Evolutionary conservation across 1,284 basidiomycete species (phyloP), one percentile per base, ranked within the genome.

Genomic region (Ustilago loliicola): DNA sequence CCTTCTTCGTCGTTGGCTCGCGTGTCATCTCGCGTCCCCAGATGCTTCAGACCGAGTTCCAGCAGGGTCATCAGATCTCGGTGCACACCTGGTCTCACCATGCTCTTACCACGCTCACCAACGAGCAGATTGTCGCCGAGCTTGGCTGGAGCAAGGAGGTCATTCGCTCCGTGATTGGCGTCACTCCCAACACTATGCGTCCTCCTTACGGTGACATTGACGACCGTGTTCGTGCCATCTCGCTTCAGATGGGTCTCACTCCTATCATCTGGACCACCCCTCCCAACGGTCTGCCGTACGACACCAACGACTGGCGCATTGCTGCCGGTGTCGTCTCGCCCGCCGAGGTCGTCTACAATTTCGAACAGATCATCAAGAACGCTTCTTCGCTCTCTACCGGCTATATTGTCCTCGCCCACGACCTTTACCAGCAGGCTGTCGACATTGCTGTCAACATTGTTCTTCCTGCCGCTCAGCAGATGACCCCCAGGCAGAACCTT

Each of bases 1-100:
- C 95, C 3, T 97, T 98, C 89, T 98, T 96, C 88, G 91, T 94
- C 54, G 92, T 97, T 23, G 95, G 95, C 61, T 96, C 94, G 34
- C 93, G 95, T 78, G 92, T 93, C 75, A 90, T 96, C 74, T 92
- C 94, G 70, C 90, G 91, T 66, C 93, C 95, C 6, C 85, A 89
- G 19, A 90, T 95, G 80, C 89, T 97, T 23, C 88, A 93, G 57
- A 91, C 92, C 74, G 94, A 96, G 86, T 94, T 95, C 88, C 92
- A 94, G 91, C 88, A 61, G 92, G 94, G 81, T 52, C 75, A 80
- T 76, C 79, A 80, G 75, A 72, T 70, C 27, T 71, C 74, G 72
- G 75, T 81, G 66, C 75, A 82, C 85, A 90, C 89, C 56, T 90
- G 92, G 89, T 90, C 69, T 7, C 89, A 89, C 79, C 86, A 74